Evolutionary conservation across 2,329 filamentous ascomycete species (phyloP).

Genomic region (Macrophomina phaseolina): DNA sequence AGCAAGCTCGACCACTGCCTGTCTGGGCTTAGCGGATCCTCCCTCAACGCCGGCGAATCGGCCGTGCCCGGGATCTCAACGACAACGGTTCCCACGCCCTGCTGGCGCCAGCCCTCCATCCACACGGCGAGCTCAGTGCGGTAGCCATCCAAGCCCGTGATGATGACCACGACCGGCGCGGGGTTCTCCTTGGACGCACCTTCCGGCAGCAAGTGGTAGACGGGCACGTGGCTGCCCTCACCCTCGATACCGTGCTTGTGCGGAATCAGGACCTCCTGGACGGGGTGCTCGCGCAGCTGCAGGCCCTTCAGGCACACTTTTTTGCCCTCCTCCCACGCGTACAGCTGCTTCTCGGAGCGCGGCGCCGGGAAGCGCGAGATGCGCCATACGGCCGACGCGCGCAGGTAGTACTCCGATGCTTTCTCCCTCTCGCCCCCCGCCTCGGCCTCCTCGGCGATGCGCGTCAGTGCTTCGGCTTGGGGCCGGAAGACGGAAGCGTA

Average conservation of each 20-base stretch:
- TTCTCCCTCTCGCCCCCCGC: slow-evolving; percentile 55
- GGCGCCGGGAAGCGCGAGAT: slow-evolving; percentile 72
- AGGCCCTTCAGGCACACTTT: slow-evolving; percentile 64
- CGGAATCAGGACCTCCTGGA: slow-evolving; percentile 67
- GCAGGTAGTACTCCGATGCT: slow-evolving; percentile 67
- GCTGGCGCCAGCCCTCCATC: slow-evolving; percentile 57
- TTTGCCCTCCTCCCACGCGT: slow-evolving; percentile 71
- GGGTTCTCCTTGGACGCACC: slow-evolving; percentile 49
- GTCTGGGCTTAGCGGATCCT: slow-evolving; percentile 57
- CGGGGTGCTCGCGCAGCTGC: slow-evolving; percentile 54
- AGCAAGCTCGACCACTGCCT: slow-evolving; percentile 60
- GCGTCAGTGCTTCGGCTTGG: slow-evolving; percentile 63
- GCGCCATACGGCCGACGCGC: slow-evolving; percentile 73
- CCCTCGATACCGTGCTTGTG: slow-evolving; percentile 57
- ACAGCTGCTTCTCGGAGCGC: slow-evolving; percentile 57
- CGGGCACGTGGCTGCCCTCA: slow-evolving; percentile 65
- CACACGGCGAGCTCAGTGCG: slow-evolving; percentile 61
- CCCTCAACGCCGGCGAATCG: slow-evolving; percentile 57
- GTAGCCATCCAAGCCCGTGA: slow-evolving; percentile 66
- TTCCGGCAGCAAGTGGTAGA: slow-evolving; percentile 68
- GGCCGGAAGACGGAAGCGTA: slow-evolving; percentile 69
- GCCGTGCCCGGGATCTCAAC: slow-evolving; percentile 65
- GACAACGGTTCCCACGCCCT: slow-evolving; percentile 57
- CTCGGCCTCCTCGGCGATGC: slow-evolving; percentile 58
- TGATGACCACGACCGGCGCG: slow-evolving; percentile 60